These are phyloP conservation scores for Candida adriatica DNA, from an alignment of 805 yeast species.

Conservation along the genomic window DNA sequence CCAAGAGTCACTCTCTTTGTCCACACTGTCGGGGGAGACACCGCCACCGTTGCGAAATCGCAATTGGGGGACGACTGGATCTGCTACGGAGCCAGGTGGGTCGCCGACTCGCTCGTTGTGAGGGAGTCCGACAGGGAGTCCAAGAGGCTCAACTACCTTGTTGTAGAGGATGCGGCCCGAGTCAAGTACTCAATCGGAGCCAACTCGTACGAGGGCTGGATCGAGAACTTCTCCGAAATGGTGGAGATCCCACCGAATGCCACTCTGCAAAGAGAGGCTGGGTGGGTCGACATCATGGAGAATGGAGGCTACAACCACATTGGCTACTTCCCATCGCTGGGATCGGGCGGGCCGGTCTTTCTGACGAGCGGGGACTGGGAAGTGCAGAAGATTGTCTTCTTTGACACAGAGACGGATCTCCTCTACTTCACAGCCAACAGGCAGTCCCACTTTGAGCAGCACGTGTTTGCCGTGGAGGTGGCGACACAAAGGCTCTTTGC, in stretches of 20 bases:
- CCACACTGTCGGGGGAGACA: conserved; percentile 30
- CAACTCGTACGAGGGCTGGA: conserved; percentile 45
- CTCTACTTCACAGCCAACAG: conserved; percentile 54
- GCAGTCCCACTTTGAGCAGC: conserved; percentile 45
- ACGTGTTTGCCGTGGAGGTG: conserved; percentile 45
- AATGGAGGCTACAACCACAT: conserved; percentile 53
- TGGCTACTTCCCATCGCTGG: conserved; percentile 47
- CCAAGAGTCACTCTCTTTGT: conserved; percentile 46
- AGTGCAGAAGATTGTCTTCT: conserved; percentile 40
- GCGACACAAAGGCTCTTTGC: conserved; percentile 18
- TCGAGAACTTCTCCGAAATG: conserved; percentile 42
- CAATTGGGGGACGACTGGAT: conserved; percentile 40
- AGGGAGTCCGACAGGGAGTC: conserved; percentile 62
- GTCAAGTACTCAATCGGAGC: conserved; percentile 40
- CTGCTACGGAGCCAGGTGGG: conserved; percentile 59
- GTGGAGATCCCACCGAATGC: conserved; percentile 31
- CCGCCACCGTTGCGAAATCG: conserved; percentile 17
- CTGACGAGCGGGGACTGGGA: conserved; percentile 46
- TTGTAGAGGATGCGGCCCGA: conserved; percentile 28
- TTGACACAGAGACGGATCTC: conserved; percentile 37
- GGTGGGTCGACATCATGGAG: conserved; percentile 59
- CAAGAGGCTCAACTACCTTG: conserved; percentile 43
- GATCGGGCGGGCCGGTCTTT: conserved; percentile 32
- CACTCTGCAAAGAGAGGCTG: conserved; percentile 28
- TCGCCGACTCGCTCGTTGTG: conserved; percentile 42